A percentile compares a stretch with the other conserved stretches of the same genome.
phyloP scores from a whole-genome alignment of 345 rosid genomes.

The Dipteronia sinensis region DNA sequence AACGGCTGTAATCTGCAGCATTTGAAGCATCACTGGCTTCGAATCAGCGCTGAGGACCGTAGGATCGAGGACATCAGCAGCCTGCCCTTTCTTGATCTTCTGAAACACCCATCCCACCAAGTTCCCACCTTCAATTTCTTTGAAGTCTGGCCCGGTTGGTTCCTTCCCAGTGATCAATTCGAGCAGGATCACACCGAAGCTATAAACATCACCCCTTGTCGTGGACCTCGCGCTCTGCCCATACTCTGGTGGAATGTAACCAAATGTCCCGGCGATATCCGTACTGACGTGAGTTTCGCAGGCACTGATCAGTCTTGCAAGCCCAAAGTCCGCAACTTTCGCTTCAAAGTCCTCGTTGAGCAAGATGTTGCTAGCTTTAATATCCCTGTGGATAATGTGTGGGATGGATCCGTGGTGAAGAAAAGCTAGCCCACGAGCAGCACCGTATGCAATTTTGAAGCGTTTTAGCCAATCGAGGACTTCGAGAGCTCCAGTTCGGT shows the following conservation, averaged over 20 bases:
- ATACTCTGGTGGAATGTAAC: slow-evolving; percentile 94
- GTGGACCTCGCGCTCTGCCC: slow-evolving; percentile 89
- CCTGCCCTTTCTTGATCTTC: slow-evolving; percentile 68
- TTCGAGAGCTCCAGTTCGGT: slow-evolving; percentile 58
- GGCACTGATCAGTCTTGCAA: slow-evolving; percentile 89
- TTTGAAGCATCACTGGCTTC: slow-evolving; percentile 60
- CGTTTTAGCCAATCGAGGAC: slow-evolving; percentile 84
- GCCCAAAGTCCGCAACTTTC: slow-evolving; percentile 86
- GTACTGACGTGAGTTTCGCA: slow-evolving; percentile 93
- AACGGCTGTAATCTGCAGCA: slow-evolving; percentile 60
- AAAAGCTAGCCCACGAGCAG: slow-evolving; percentile 83
- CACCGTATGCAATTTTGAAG: slow-evolving; percentile 67
- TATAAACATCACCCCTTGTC: slow-evolving; percentile 81
- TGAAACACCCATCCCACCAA: slow-evolving; percentile 82
- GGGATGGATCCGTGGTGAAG: slow-evolving; percentile 86
- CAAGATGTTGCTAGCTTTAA: slow-evolving; percentile 90
- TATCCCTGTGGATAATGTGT: slow-evolving; percentile 90
- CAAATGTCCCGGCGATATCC: slow-evolving; percentile 78
- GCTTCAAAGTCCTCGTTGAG: slow-evolving; percentile 75
- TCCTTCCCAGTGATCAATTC: slow-evolving; percentile 91
- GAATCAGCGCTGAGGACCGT: slow-evolving; percentile 42
- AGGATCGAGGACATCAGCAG: slow-evolving; percentile 70
- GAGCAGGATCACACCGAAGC: slow-evolving; percentile 85
- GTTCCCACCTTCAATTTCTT: slow-evolving; percentile 91
- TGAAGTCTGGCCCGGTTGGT: slow-evolving; percentile 92